phyloP scores from a whole-genome alignment of 108 stramenopile genomes.

The Fistulifera pelliculosa region DNA sequence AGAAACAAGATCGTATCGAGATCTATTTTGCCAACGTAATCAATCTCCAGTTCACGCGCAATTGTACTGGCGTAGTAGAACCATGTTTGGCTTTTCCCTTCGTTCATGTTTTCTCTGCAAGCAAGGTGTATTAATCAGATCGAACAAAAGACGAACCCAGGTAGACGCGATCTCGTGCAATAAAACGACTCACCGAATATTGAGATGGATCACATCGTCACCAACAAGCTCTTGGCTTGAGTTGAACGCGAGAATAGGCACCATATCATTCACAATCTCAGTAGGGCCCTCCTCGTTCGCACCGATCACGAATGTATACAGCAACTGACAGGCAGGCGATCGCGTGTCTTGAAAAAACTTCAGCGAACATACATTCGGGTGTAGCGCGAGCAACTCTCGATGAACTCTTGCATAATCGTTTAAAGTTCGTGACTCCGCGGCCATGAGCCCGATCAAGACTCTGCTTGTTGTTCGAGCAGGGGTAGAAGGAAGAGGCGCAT shows the following conservation, averaged over 20 bases:
- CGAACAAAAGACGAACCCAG: not conserved
- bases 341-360: not conserved
- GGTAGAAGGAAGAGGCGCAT: no score
- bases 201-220: not conserved
- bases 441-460: no score
- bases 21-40: conserved; percentile 33
- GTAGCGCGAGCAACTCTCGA: not conserved
- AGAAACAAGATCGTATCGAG: conserved; percentile 22
- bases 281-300: conserved; percentile 17
- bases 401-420: no score
- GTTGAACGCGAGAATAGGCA: not conserved
- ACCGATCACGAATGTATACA: conserved; percentile 40
- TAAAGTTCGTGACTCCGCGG: no score
- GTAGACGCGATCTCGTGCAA: not conserved
- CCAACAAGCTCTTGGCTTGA: not conserved
- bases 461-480: no score
- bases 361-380: not conserved
- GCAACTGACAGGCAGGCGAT: conserved; percentile 20
- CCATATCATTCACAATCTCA: not conserved
- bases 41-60: conserved; percentile 12
- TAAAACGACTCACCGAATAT: not conserved
- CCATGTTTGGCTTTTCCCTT: conserved; percentile 34
- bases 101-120: conserved; percentile 28
- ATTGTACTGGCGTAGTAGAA: conserved; percentile 23
- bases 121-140: no score